Conservation (phyloP, 305 asterid species). For the Nicotiana rustica region DNA sequence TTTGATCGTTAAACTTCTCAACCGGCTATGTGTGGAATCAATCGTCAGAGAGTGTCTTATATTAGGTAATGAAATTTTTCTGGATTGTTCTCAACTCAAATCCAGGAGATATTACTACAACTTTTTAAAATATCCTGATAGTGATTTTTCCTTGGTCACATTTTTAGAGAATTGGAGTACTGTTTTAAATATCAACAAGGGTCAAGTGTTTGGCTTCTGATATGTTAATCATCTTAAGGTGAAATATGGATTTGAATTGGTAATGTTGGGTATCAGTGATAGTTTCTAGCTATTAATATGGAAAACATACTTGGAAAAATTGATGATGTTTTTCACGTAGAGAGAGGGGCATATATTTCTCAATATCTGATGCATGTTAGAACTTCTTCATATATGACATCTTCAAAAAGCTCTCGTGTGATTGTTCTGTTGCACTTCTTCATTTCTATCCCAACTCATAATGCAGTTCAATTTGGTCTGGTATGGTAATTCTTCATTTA, state of each 20-base stretch:
- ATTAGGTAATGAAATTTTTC: background rate
- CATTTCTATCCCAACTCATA: background rate
- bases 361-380: background rate
- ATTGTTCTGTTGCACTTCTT: slow-evolving; percentile 12
- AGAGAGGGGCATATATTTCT: slow-evolving; percentile 22
- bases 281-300: slow-evolving; percentile 6
- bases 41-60: background rate
- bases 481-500: background rate
- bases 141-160: background rate
- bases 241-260: slow-evolving; percentile 10
- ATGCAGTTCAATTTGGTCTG: slow-evolving; percentile 6
- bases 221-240: background rate
- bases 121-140: background rate
- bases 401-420: background rate
- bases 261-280: background rate
- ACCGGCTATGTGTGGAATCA: background rate
- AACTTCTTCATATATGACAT: background rate
- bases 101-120: slow-evolving; percentile 1
- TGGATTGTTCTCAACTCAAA: background rate
- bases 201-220: slow-evolving; percentile 22
- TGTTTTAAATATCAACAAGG: slow-evolving; percentile 3
- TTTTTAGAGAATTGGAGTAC: background rate
- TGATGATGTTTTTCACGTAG: background rate
- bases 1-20: background rate
- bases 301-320: background rate